These are phyloP conservation scores for Candida sp. DNA, from an alignment of 1,139 yeast species.

Conservation along the genomic window DNA sequence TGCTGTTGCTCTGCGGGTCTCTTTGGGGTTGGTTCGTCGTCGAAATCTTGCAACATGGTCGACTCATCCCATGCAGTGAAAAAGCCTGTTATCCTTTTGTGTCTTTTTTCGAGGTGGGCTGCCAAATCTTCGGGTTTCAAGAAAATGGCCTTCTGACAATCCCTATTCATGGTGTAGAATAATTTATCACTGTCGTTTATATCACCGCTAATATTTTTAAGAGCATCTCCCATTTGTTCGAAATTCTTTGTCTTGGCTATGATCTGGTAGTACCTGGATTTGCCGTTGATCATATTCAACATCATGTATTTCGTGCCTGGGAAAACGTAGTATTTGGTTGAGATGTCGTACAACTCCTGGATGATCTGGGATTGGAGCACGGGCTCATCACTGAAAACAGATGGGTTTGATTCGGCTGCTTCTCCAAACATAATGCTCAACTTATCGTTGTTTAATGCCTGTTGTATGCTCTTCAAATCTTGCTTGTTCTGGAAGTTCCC, in stretches of 20 bases:
- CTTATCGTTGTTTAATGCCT: slow-evolving; percentile 51
- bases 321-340: slow-evolving; percentile 59
- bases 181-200: slow-evolving; percentile 23
- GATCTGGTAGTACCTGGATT: slow-evolving; percentile 60
- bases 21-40: slow-evolving; percentile 11
- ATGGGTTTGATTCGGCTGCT: slow-evolving; percentile 85
- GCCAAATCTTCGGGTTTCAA: slow-evolving; percentile 23
- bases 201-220: slow-evolving; percentile 31
- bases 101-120: slow-evolving; percentile 12
- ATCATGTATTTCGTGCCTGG: slow-evolving; percentile 84
- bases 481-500: slow-evolving; percentile 67
- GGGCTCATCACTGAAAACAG: slow-evolving; percentile 57
- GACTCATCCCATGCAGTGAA: slow-evolving; percentile 13
- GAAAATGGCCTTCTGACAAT: slow-evolving; percentile 36
- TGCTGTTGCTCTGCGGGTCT: slow-evolving; percentile 5
- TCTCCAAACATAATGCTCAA: slow-evolving; percentile 95
- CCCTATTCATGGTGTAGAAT: slow-evolving; percentile 31
- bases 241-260: slow-evolving; percentile 61
- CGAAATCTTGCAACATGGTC: slow-evolving; percentile 13
- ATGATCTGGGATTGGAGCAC: slow-evolving; percentile 57
- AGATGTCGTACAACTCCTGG: slow-evolving; percentile 50
- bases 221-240: slow-evolving; percentile 48
- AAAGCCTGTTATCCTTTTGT: slow-evolving; percentile 7
- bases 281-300: slow-evolving; percentile 81
- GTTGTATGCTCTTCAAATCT: slow-evolving; percentile 60